Conservation (phyloP, 2,329 filamentous ascomycete genomes). For the Lecanicillium sp. region DNA sequence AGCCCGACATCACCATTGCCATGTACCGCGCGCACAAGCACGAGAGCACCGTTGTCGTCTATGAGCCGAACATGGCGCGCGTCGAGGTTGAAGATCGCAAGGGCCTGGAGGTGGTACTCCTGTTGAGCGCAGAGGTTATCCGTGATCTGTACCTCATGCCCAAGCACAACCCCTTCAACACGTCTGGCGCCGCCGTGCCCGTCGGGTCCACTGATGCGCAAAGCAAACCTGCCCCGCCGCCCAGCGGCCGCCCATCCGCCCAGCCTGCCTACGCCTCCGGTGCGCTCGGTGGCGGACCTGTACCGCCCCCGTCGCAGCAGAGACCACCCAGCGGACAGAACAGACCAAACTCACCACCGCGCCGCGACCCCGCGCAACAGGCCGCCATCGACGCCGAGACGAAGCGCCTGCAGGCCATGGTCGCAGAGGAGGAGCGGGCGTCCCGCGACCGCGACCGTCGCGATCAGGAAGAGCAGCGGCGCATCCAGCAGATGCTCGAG, state of each 20-base stretch:
- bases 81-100: conserved; percentile 93
- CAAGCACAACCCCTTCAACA: conserved; percentile 72
- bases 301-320: background rate
- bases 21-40: conserved; percentile 67
- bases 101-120: conserved; percentile 77
- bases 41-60: conserved; percentile 68
- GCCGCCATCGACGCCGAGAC: conserved; percentile 68
- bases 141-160: conserved; percentile 59
- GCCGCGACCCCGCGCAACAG: conserved; percentile 23
- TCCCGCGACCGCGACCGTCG: conserved; percentile 50
- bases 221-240: conserved; percentile 33
- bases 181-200: conserved; percentile 39
- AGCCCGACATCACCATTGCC: conserved; percentile 93
- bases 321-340: conserved; percentile 43
- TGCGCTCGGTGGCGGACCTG: conserved; percentile 11
- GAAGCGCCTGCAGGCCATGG: conserved; percentile 56
- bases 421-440: conserved; percentile 44
- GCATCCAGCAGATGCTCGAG: conserved; percentile 60
- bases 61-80: conserved; percentile 85
- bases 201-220: background rate
- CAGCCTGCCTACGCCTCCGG: conserved; percentile 17
- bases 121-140: conserved; percentile 58
- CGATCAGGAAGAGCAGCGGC: conserved; percentile 46
- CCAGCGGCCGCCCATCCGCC: conserved; percentile 22
- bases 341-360: conserved; percentile 35